phyloP scores from a whole-genome alignment of 1,139 yeast species.

The Yamadazyma spencermartinsiae region DNA sequence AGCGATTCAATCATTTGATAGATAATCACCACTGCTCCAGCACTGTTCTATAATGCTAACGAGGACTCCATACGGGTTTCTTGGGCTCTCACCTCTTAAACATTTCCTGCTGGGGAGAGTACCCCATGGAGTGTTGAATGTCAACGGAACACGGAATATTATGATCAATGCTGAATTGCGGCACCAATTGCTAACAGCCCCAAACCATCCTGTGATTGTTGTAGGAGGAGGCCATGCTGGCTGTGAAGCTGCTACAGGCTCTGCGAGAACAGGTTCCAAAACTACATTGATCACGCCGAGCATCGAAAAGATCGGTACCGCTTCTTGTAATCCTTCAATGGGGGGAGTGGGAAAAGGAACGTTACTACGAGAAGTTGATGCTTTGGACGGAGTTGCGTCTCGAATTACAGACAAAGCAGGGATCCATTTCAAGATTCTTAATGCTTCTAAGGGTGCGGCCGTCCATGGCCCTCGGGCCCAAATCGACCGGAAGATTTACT shows the following conservation, averaged over 20 bases:
- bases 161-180: slow-evolving; percentile 41
- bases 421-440: slow-evolving; percentile 84
- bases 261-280: slow-evolving; percentile 77
- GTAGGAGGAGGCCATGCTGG: slow-evolving; percentile 99
- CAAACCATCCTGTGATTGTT: slow-evolving; percentile 69
- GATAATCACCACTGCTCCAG: too few relatives aligned
- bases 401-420: slow-evolving; percentile 89
- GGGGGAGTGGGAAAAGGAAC: slow-evolving; percentile 99
- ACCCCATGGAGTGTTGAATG: too few relatives aligned
- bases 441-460: slow-evolving; percentile 91
- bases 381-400: slow-evolving; percentile 90
- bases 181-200: slow-evolving; percentile 28
- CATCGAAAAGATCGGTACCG: slow-evolving; percentile 77
- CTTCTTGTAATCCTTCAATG: slow-evolving; percentile 96
- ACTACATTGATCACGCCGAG: slow-evolving; percentile 82
- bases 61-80: too few relatives aligned
- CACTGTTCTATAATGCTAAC: too few relatives aligned
- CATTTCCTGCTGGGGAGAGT: too few relatives aligned
- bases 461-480: slow-evolving; percentile 99
- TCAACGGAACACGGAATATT: slow-evolving; percentile 20
- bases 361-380: slow-evolving; percentile 87
- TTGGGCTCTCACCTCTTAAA: too few relatives aligned
- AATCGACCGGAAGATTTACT: slow-evolving; percentile 81
- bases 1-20: too few relatives aligned
- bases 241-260: slow-evolving; percentile 93